Base-by-base conservation (phyloP, 108 stramenopile species). In the Skeletonema tropicum region DNA sequence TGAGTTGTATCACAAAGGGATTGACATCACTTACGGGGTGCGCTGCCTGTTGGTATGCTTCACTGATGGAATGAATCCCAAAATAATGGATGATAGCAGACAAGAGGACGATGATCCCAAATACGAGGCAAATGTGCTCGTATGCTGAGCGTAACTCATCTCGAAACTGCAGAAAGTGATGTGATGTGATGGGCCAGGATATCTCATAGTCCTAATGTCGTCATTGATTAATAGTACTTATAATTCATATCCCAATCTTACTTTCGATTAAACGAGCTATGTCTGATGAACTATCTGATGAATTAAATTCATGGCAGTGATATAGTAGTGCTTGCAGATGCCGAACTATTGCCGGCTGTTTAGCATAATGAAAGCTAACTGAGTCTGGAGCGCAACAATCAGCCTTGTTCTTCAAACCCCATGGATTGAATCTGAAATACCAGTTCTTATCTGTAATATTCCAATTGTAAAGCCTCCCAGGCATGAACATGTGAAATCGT, bases 351-450 rank as follows among this genome's bases (percentile, higher is more conserved):
- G 89, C 84, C 23, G 89, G 84, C 73, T 91, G 87, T 35, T 91
- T 91, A 59, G 92, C 69, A 76, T 96, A 96, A 75, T 97, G 97
- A 83, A 96, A 97, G 39, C 91, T 92, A 8, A 97, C 89, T 46
- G 92, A 91, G 64, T 90, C 90, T 5, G 91, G 89, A 14, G 93
- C 92, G 85, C 94, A 97, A 69, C 94, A 96, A 52, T 90, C 88
- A 58, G 82, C 60, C 8, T 85, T 87, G 9, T 68, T 66, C 42
- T 84, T 74, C 31, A 89, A 52, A n/a, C 82, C 89, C 90, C 89
- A 95, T 57, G 72, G 63, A 67, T 88, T 88, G 74, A 89, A 91
- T 14, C 75, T 73, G 42, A 74, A 68, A 57, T 90, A 91, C 90
- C 92, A 92, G 72, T 89, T 38, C 66, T 39, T 60, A 36, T 66